phyloP scores from a whole-genome alignment of 768 basidiomycete species.

The Amyloporia xantha region DNA sequence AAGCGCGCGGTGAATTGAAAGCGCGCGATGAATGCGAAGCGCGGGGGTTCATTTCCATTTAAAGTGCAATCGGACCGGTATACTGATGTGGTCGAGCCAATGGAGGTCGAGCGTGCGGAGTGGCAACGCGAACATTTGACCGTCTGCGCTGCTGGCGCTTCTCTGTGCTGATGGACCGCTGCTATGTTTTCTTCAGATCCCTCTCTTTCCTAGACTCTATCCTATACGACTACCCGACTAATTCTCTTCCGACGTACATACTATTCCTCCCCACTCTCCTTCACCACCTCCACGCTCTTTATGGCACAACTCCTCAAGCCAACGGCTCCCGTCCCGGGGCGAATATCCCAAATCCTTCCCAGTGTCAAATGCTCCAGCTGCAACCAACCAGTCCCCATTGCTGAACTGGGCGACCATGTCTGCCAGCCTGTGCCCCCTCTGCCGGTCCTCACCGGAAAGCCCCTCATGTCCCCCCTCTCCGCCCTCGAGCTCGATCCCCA shows the following conservation, averaged over 20 bases:
- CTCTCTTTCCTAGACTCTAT: background rate
- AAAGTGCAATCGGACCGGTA: too few species aligned
- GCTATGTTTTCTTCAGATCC: conserved; percentile 3
- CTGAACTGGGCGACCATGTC: conserved; percentile 70
- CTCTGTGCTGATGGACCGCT: conserved; percentile 2
- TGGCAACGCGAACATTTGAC: background rate
- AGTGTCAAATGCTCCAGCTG: conserved; percentile 84
- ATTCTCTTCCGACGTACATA: background rate
- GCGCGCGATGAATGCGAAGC: too few species aligned
- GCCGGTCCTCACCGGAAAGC: conserved; percentile 29
- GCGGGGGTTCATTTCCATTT: too few species aligned
- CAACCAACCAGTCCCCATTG: conserved; percentile 58
- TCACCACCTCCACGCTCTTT: conserved; percentile 14
- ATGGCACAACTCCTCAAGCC: conserved; percentile 25
- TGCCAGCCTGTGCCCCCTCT: conserved; percentile 50
- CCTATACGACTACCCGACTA: conserved; percentile 4
- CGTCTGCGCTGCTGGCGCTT: background rate
- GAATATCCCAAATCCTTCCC: conserved; percentile 65
- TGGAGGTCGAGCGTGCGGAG: background rate
- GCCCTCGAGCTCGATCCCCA: conserved; percentile 42
- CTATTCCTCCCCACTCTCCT: conserved; percentile 1
- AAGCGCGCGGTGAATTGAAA: too few species aligned
- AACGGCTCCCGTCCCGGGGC: conserved; percentile 12
- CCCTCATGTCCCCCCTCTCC: conserved; percentile 34
- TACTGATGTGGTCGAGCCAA: too few species aligned